Base-by-base conservation (phyloP, 495 filamentous ascomycete genomes). In the Rostrohypoxylon terebratum region DNA sequence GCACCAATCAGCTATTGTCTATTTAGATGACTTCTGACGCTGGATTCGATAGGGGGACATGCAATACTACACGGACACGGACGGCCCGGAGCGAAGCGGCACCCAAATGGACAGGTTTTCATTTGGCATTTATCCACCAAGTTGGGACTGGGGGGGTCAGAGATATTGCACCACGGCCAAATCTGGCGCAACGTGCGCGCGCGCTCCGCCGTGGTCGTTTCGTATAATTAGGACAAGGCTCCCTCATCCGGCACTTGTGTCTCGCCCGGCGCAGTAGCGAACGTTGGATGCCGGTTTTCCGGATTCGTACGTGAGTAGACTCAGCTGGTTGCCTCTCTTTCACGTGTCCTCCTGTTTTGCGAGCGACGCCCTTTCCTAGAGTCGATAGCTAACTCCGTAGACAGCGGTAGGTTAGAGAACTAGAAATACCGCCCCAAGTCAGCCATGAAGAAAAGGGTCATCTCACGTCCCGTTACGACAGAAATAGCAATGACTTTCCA, bases 111-210 rank as follows among this genome's bases (percentile, higher is more conserved):
- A 2, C 16, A 34, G 28, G 25, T 55, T 54, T 45, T 28, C 38
- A 54, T 38, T 47, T 20, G 51, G 36, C 55, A 71, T 71, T 71
- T 71, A 71, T 71, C 68, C 68, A 71, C 57, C 68, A 57, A 33
- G 68, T 64, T 71, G 57, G 60, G 28, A 71, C 55, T 48, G 53
- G 67, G 67, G 67, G 60, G 28, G 60, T 59, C n/a, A 4, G 36
- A 36, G 53, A 57, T 64, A 42, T 65, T 59, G 13, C 28, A n/a
- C 31, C 9, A 64, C 13, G 34, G 5, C 47, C 34, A 34, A 58
- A 50, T 34, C 45, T 68, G 57, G 55, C 64, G 14, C 55, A 59
- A 58, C 64, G 40, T 55, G 54, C 64, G 57, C 59, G n/a, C n/a
- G 38, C 38, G 38, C 20, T 68, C 64, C 64, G 48, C 34, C 23